Evolutionary conservation across 345 rosid species (phyloP).

Genomic region (Citrus sp.): DNA sequence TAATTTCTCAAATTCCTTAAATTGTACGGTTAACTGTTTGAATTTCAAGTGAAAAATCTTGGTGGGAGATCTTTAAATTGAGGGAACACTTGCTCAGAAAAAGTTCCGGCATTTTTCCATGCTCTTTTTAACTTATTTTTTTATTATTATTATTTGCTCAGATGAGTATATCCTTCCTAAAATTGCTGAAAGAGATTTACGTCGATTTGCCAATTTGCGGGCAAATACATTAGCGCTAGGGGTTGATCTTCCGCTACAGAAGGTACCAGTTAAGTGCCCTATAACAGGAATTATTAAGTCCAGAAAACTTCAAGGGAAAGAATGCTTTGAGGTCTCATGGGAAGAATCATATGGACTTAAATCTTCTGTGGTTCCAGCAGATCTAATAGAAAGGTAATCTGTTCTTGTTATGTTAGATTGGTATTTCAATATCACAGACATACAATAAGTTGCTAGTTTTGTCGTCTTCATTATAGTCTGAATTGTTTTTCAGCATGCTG

Average conservation of each 20-base stretch:
- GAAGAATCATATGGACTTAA: conserved; percentile 56
- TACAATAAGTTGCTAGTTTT: background rate
- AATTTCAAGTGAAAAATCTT: background rate
- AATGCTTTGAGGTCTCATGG: conserved; percentile 81
- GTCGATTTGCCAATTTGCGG: conserved; percentile 65
- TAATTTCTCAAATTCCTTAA: background rate
- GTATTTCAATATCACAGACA: too few relatives aligned
- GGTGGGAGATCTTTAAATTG: background rate
- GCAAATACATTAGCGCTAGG: conserved; percentile 44
- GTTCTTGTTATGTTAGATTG: background rate
- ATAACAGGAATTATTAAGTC: conserved; percentile 63
- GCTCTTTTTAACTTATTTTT: background rate
- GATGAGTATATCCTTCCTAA: conserved; percentile 92
- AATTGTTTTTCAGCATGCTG: background rate
- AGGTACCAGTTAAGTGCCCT: conserved; percentile 74
- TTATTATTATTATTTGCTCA: conserved; percentile 16
- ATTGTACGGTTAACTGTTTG: background rate
- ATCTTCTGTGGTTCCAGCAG: conserved; percentile 70
- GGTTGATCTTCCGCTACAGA: conserved; percentile 39
- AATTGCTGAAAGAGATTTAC: conserved; percentile 83
- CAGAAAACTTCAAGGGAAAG: conserved; percentile 67
- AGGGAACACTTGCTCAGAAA: background rate
- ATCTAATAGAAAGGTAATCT: conserved; percentile 70
- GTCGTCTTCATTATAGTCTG: background rate
- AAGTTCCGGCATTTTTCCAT: background rate